Base-by-base conservation (phyloP, 2,329 filamentous ascomycete species). In the Hypoxylon sp. region DNA sequence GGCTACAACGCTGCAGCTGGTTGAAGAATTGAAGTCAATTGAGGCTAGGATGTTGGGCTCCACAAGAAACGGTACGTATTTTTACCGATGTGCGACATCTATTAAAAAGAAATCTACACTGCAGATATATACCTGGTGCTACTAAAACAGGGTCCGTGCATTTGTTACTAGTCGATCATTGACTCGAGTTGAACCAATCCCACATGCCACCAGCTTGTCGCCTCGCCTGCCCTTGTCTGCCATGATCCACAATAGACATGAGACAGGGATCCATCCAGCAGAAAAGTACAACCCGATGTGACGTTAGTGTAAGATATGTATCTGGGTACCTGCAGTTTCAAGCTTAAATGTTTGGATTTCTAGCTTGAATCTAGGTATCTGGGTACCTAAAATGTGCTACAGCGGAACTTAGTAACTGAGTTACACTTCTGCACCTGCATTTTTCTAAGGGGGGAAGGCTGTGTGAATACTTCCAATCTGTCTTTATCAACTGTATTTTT, bases 11-110 rank as follows among this genome's bases (percentile, higher is more conserved):
- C 31, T 20, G 43, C 12, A 35, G 48, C 23, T 55, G 32, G 40
- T 35, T 47, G 55, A 55, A 61, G 52, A 61, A 59, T 56, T 61
- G 59, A 61, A 61, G 59, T 61, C 59, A 53, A 61, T 59, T 61
- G 58, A 53, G 52, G 57, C 57, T 60, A 58, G 57, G 47, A 53
- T 42, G 36, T 21, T 13, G 47, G 47, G 57, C 44, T 46, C 49
- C 46, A 57, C 44, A 51, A n/a, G 16, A 38, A 44, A 54, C 52
- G 55, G 58, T 57, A 55, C 46, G 49, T 51, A 52, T 45, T 52
- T 54, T 45, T 52, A 47, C 59, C 59, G 56, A 59, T 30, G 55
- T 57, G 56, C 50, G 48, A 57, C 56, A 59, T 59, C 42, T 36
- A 30, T 47, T 29, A 32, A 52, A 32, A 52, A 52, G 37, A 30